A percentile compares a stretch with the other conserved stretches of the same genome.
Evolutionary conservation across 148 eudicot genomes (phyloP).

Genomic region (Oxyria digyna): DNA sequence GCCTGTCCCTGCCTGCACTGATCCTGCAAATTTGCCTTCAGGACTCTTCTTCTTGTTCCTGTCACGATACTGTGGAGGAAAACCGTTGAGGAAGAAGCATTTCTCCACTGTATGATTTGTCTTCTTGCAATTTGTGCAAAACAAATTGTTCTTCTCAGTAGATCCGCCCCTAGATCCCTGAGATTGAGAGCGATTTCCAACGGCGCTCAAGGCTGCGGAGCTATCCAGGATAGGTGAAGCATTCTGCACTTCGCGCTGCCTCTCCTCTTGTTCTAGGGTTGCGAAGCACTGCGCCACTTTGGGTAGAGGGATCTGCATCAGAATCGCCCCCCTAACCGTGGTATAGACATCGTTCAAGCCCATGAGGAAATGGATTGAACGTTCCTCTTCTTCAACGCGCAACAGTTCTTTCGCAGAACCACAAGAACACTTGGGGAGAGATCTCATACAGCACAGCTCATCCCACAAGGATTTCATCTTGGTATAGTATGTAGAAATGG

Average conservation of each 20-base stretch:
- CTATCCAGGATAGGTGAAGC: not conserved
- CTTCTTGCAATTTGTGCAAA: not conserved
- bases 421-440: no score
- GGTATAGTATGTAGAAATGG: no score
- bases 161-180: not conserved
- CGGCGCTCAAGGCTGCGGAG: not conserved
- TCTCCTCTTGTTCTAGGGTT: not conserved
- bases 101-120: not conserved
- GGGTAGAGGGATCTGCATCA: not conserved
- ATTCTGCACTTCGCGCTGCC: not conserved
- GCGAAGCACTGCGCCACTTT: not conserved
- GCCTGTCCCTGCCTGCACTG: not conserved
- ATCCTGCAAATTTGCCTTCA: not conserved
- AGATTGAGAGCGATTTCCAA: not conserved
- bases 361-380: not conserved
- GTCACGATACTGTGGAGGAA: not conserved
- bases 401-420: not conserved
- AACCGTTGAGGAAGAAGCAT: not conserved
- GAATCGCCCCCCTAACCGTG: not conserved
- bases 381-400: not conserved
- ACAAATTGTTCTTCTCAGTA: not conserved
- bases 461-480: no score
- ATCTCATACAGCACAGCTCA: no score
- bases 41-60: not conserved
- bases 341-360: not conserved